phyloP scores from a whole-genome alignment of 129 eudicot species.

The Lactuca sativa region DNA sequence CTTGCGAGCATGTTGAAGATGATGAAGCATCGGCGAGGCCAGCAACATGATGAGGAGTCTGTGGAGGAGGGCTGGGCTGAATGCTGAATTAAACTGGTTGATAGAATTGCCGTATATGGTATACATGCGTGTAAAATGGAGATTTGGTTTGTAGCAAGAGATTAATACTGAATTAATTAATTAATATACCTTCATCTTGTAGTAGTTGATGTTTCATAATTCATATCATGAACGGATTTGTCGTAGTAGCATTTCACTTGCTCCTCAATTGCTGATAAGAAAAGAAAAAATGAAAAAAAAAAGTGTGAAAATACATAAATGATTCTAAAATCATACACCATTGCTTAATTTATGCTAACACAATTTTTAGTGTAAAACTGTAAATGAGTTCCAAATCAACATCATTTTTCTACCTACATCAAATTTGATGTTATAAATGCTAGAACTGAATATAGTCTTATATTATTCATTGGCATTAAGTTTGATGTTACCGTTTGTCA shows the following conservation, averaged over 20 bases:
- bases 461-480: not conserved
- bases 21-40: not conserved
- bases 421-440: too few species aligned
- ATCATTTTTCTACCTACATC: too few species aligned
- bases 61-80: conserved; percentile 53
- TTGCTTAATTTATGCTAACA: not conserved
- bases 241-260: too few species aligned
- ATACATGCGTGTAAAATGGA: not conserved
- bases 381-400: not conserved
- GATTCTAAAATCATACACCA: not conserved
- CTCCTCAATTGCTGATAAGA: too few species aligned
- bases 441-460: too few species aligned
- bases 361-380: not conserved
- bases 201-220: too few species aligned
- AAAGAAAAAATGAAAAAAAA: too few species aligned
- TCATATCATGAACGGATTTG: too few species aligned
- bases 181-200: not conserved
- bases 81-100: not conserved
- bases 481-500: not conserved
- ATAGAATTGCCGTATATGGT: not conserved
- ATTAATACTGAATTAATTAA: not conserved
- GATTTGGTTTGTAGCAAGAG: not conserved
- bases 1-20: conserved; percentile 23
- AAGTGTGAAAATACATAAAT: not conserved
- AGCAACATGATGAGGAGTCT: conserved; percentile 32